Conservation (phyloP, 805 yeast species). For the Myxozyma nipponensis region DNA sequence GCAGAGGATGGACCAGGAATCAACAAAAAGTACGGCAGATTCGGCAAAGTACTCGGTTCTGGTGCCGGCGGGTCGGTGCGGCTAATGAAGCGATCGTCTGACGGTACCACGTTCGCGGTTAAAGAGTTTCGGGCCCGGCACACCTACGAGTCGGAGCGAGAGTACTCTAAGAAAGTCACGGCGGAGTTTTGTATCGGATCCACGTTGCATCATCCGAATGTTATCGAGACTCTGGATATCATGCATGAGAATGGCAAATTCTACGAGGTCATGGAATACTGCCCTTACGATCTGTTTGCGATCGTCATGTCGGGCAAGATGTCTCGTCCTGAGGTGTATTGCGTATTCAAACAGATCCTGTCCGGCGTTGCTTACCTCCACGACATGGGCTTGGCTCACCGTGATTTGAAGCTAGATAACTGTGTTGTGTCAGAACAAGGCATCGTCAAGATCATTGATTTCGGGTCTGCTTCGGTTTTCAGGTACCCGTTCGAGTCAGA, state of each 20-base stretch:
- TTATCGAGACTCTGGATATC: conserved; percentile 77
- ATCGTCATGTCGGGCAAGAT: conserved; percentile 85
- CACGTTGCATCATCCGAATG: conserved; percentile 68
- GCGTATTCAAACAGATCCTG: conserved; percentile 79
- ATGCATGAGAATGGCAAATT: conserved; percentile 61
- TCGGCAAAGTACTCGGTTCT: conserved; percentile 74
- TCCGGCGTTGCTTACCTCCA: conserved; percentile 76
- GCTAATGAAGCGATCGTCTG: conserved; percentile 58
- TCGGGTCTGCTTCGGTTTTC: conserved; percentile 87
- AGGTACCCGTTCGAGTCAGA: conserved; percentile 57
- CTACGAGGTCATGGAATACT: conserved; percentile 86
- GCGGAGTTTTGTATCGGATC: conserved; percentile 83
- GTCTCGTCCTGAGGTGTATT: conserved; percentile 63
- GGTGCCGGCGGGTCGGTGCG: conserved; percentile 97
- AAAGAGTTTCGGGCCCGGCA: conserved; percentile 74
- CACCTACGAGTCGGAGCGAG: conserved; percentile 57
- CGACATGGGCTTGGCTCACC: conserved; percentile 78
- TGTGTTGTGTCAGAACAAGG: conserved; percentile 80
- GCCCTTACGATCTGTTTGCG: conserved; percentile 87
- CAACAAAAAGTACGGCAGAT: conserved; percentile 65
- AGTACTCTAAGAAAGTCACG: conserved; percentile 72
- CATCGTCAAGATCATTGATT: conserved; percentile 80
- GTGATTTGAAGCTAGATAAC: conserved; percentile 89
- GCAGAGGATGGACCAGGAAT: conserved; percentile 42
- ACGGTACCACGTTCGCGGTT: conserved; percentile 70